Evolutionary conservation across 2,329 filamentous ascomycete genomes (phyloP).

Genomic region (Tolypocladium ophioglossoides): DNA sequence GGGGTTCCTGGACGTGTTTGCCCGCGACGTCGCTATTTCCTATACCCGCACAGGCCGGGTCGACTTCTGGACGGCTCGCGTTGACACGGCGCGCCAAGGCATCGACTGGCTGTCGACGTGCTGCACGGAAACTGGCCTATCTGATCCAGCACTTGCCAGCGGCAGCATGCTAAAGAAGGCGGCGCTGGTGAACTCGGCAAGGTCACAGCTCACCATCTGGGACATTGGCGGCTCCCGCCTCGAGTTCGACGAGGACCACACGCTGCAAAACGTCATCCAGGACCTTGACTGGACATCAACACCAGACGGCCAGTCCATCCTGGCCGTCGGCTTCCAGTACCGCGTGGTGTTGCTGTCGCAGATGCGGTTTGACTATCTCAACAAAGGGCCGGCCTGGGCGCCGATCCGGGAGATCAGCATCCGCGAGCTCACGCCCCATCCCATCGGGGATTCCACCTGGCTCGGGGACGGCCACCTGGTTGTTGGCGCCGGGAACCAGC

Average conservation of each 20-base stretch:
- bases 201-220: slow-evolving; percentile 80
- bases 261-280: slow-evolving; percentile 62
- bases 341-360: slow-evolving; percentile 74
- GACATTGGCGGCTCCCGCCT: slow-evolving; percentile 72
- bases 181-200: slow-evolving; percentile 64
- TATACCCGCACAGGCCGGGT: slow-evolving; percentile 67
- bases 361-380: slow-evolving; percentile 84
- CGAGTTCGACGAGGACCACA: slow-evolving; percentile 69
- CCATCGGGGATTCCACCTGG: slow-evolving; percentile 91
- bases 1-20: slow-evolving; percentile 77
- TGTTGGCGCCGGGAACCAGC: slow-evolving; percentile 81
- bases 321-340: slow-evolving; percentile 88
- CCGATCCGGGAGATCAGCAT: slow-evolving; percentile 74
- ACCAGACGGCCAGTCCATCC: slow-evolving; percentile 75
- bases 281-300: slow-evolving; percentile 94
- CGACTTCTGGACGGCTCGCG: slow-evolving; percentile 74
- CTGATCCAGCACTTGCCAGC: slow-evolving; percentile 65
- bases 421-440: slow-evolving; percentile 72
- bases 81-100: slow-evolving; percentile 46
- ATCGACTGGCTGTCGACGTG: slow-evolving; percentile 79
- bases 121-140: slow-evolving; percentile 67
- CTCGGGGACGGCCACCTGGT: slow-evolving; percentile 74
- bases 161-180: slow-evolving; percentile 82
- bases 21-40: slow-evolving; percentile 75
- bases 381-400: slow-evolving; percentile 82